These are phyloP conservation scores for Gracilaria gracilis DNA, from an alignment of 23 red algal genomes.

Conservation along the genomic window DNA sequence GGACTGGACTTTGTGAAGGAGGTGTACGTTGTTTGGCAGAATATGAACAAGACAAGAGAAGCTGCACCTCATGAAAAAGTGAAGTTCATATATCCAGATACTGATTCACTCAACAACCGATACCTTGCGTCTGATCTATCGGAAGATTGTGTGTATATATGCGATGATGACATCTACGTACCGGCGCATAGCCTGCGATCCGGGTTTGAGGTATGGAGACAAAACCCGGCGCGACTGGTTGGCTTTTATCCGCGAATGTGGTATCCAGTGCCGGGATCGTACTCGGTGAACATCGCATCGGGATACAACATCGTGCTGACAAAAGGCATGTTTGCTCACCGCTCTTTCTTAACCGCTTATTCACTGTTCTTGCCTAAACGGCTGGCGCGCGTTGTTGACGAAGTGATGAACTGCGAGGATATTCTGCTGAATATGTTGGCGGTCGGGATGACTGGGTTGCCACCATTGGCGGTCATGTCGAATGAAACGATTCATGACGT, in stretches of 20 bases:
- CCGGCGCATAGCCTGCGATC: conserved; percentile 58
- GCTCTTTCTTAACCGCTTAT: conserved; percentile 74
- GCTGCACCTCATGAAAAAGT: conserved; percentile 50
- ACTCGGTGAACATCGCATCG: conserved; percentile 34
- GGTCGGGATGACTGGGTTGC: conserved; percentile 70
- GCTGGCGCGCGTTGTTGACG: conserved; percentile 69
- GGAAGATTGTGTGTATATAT: conserved; percentile 70
- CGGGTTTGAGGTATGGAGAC: conserved; percentile 79
- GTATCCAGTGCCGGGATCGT: conserved; percentile 39
- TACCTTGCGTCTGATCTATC: conserved; percentile 68
- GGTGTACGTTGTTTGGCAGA: conserved; percentile 86
- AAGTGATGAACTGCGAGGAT: conserved; percentile 86
- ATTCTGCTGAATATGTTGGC: conserved; percentile 79
- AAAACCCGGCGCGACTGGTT: conserved; percentile 69
- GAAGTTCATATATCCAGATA: conserved; percentile 62
- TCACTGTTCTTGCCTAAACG: conserved; percentile 76
- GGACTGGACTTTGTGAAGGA: conserved; percentile 70
- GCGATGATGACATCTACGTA: conserved; percentile 85
- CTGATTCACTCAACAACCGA: conserved; percentile 86
- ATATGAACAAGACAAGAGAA: conserved; percentile 49
- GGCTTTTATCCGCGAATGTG: conserved; percentile 84
- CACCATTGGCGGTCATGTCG: conserved; percentile 71
- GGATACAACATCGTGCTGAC: conserved; percentile 91
- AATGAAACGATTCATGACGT: conserved; percentile 59
- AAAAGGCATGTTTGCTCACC: conserved; percentile 87